These are phyloP conservation scores for Trypanosoma mega DNA, from an alignment of 208 protist species.

Conservation along the genomic window DNA sequence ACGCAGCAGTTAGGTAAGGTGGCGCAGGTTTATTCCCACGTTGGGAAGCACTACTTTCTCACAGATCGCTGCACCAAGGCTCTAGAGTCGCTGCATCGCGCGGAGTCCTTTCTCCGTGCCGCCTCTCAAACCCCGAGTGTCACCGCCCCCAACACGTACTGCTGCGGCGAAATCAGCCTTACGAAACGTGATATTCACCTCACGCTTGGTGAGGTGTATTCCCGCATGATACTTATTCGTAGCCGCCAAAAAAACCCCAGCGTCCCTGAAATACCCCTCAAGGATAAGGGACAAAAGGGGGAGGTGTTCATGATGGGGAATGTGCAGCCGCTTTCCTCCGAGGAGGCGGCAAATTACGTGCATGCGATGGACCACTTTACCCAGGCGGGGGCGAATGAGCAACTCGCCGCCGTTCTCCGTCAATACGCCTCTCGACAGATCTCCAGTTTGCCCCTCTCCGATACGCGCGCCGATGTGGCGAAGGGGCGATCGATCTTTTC, in stretches of 20 bases:
- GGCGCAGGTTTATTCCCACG: constrained; percentile 69
- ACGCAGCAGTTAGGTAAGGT: constrained; percentile 56
- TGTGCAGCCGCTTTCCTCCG: constrained; percentile 34
- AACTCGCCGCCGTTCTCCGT: constrained; percentile 38
- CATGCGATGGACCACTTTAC: constrained; percentile 58
- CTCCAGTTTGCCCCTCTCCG: constrained; percentile 29
- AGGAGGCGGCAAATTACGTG: constrained; percentile 47
- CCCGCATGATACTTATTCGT: constrained; percentile 46
- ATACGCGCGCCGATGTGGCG: constrained; percentile 28
- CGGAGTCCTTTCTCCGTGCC: constrained; percentile 56
- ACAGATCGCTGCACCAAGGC: constrained; percentile 80
- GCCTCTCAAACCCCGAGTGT: constrained; percentile 39
- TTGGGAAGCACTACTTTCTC: constrained; percentile 55
- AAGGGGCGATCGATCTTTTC: constrained; percentile 37
- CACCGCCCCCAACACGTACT: constrained; percentile 44
- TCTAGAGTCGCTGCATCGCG: constrained; percentile 68
- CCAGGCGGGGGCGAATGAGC: constrained; percentile 33
- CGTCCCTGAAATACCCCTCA: too few species aligned
- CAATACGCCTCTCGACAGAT: constrained; percentile 46
- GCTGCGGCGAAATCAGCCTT: constrained; percentile 33
- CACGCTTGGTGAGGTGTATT: constrained; percentile 59
- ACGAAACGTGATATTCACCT: constrained; percentile 41
- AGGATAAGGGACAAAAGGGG: too few species aligned
- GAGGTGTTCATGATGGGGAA: constrained; percentile 54
- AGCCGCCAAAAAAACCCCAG: too few species aligned